Base-by-base conservation (phyloP, 148 eudicot species). In the Nepenthes mirabilis region DNA sequence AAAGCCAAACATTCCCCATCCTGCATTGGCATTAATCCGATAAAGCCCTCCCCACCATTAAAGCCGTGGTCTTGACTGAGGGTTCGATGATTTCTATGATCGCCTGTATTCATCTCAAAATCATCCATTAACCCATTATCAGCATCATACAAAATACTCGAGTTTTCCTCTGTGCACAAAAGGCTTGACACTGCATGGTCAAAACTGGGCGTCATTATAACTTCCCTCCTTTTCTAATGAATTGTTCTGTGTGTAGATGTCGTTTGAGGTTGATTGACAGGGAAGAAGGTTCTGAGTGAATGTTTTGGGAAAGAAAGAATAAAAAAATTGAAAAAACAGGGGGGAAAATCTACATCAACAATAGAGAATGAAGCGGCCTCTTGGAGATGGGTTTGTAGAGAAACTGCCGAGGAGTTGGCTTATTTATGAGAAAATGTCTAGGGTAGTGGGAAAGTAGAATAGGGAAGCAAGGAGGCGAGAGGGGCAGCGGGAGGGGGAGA, bases 161-260 rank as follows among this genome's bases (percentile, higher is more conserved):
- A 61, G 58, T 68, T 73, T 5, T 79, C 87, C 56, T 85, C 87
- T 56, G 75, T 71, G 61, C 91, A 85, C 48, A 80, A 70, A 56
- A 85, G 79, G 68, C 74, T 75, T 36, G 86, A 70, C 14, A 55
- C 73, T 64, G 65, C 80, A 66, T 62, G 70, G 51, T 85, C 91
- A 60, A 79, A 68, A 76, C 85, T 82, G 12, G 80, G 83, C 36
- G 75, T 75, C 91, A 85, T 85, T 79, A 43, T 53, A 57, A 4
- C 45, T 8, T 40, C 45, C 8, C 45, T 40, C 45, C 1, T 8
- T 40, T 8, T 40, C 45, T 40, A 8, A 23, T 8, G 45, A 8
- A 40, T 40, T 40, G 45, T 4, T 8, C 45, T 23, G 6, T 40
- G 45, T 40, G 45, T 40, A 40, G 8, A 3, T 40, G 45, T 40